Percentiles rank a stretch among this genome's conserved stretches.
These are phyloP conservation scores for Tulasnella sp. DNA, from an alignment of 768 basidiomycete species.

Conservation along the genomic window DNA sequence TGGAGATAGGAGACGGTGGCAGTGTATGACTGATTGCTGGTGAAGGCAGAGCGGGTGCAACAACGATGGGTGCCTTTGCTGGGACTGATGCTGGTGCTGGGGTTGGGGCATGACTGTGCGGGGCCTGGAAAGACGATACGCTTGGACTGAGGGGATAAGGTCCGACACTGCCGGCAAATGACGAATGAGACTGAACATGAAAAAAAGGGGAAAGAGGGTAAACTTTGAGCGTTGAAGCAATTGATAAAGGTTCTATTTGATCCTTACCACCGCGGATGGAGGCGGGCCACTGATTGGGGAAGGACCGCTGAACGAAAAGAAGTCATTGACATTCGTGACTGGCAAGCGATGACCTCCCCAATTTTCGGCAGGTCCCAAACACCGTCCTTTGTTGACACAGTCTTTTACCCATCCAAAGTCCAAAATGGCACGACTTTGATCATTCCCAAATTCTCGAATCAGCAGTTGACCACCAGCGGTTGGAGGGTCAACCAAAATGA, in stretches of 20 bases:
- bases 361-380: conserved; percentile 16
- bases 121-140: neutral
- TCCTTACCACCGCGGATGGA: neutral
- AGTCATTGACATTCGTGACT: conserved; percentile 16
- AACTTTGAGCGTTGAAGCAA: neutral
- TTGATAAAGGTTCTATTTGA: neutral
- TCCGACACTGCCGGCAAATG: neutral
- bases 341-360: conserved; percentile 19
- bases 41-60: neutral
- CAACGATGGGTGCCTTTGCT: neutral
- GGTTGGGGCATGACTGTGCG: neutral
- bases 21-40: neutral
- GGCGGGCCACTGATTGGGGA: neutral
- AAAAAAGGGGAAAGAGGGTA: neutral
- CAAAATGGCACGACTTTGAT: conserved; percentile 10
- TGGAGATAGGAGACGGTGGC: conserved; percentile 1
- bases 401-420: conserved; percentile 18
- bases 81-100: neutral
- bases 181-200: neutral
- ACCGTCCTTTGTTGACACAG: conserved; percentile 3
- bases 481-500: conserved; percentile 17
- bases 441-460: conserved; percentile 1
- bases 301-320: conserved; percentile 3
- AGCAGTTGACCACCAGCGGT: conserved; percentile 10
- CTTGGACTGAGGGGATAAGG: neutral